Conservation (phyloP, 441 rosid genomes). For the Hura crepitans region DNA sequence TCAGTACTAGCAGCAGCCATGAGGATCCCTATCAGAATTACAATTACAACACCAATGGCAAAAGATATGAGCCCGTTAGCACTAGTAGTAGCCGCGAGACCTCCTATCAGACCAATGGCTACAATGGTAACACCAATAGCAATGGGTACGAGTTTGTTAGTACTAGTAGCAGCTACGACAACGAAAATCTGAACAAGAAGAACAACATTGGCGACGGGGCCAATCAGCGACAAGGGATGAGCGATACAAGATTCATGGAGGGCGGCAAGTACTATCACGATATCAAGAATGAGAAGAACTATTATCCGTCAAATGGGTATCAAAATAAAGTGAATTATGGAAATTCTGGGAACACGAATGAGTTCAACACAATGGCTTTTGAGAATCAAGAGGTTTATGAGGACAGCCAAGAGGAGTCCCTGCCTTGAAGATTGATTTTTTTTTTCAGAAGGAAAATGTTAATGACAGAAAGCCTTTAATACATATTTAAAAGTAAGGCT, state of each 20-base stretch:
- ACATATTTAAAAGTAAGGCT: not conserved
- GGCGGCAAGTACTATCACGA: conserved; percentile 51
- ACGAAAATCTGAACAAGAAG: not conserved
- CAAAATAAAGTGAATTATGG: conserved; percentile 24
- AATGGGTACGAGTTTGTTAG: not conserved
- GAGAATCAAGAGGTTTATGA: conserved; percentile 38
- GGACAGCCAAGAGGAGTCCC: conserved; percentile 38
- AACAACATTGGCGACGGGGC: conserved; percentile 15
- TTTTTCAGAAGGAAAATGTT: not conserved
- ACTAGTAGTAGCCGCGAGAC: not conserved
- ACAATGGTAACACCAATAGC: conserved; percentile 5
- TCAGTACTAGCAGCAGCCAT: not conserved
- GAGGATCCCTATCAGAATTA: not conserved
- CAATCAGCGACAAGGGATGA: conserved; percentile 56
- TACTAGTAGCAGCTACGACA: not conserved
- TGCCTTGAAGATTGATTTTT: conserved; percentile 27
- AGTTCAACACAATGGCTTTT: conserved; percentile 49
- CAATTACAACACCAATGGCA: not conserved
- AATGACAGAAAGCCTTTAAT: not conserved
- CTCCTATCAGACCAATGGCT: not conserved
- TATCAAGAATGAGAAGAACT: conserved; percentile 23
- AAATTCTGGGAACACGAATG: conserved; percentile 27
- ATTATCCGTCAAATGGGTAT: conserved; percentile 26
- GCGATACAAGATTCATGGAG: conserved; percentile 62
- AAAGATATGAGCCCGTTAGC: conserved; percentile 1